Evolutionary conservation across 768 basidiomycete species (phyloP).

Genomic region (Tylopilus cervinicoccineus): DNA sequence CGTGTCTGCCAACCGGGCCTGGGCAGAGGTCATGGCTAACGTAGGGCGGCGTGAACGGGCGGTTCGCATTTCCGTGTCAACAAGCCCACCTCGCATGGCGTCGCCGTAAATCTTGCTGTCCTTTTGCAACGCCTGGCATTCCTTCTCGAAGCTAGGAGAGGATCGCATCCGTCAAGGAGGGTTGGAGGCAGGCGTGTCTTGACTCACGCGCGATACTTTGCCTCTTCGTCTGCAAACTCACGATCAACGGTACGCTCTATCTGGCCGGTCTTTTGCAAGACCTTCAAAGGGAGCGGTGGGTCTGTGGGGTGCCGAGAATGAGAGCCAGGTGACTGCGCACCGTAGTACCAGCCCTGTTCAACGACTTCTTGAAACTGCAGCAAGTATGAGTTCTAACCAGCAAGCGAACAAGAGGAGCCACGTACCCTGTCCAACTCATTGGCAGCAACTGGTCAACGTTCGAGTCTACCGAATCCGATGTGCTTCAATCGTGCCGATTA

Average conservation of each 20-base stretch:
- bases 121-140: slow-evolving; percentile 88
- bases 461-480: too few species aligned
- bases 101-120: slow-evolving; percentile 94
- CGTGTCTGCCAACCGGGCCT: slow-evolving; percentile 89
- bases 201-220: slow-evolving; percentile 81
- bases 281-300: slow-evolving; percentile 37
- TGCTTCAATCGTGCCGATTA: slow-evolving; percentile 10
- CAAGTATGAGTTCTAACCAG: not conserved
- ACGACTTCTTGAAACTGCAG: slow-evolving; percentile 85
- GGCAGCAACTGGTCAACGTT: not conserved
- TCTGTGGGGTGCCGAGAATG: slow-evolving; percentile 1
- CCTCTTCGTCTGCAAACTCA: slow-evolving; percentile 90
- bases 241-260: slow-evolving; percentile 94
- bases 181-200: not conserved
- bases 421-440: slow-evolving; percentile 59
- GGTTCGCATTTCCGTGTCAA: not conserved
- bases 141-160: slow-evolving; percentile 85
- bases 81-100: slow-evolving; percentile 76
- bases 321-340: slow-evolving; percentile 38
- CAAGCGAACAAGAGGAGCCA: not conserved
- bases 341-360: slow-evolving; percentile 89
- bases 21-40: slow-evolving; percentile 90
- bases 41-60: not conserved
- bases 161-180: slow-evolving; percentile 1
- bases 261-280: slow-evolving; percentile 97